Conservation (phyloP, 2,329 filamentous ascomycete species). For the Trichoderma harzianum region DNA sequence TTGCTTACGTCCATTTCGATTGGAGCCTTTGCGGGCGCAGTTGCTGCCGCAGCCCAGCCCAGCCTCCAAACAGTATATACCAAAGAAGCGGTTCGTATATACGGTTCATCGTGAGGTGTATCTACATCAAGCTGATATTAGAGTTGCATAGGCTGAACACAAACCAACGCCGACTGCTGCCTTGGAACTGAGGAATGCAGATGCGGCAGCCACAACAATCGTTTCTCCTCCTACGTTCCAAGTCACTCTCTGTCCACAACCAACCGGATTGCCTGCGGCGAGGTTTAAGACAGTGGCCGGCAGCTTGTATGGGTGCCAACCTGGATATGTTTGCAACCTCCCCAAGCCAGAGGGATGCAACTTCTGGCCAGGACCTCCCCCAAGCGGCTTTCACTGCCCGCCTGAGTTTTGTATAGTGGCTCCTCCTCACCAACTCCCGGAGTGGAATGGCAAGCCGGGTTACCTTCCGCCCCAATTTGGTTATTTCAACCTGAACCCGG, state of each 20-base stretch:
- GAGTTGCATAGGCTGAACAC: neutral
- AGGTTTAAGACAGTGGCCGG: constrained; percentile 37
- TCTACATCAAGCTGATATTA: neutral
- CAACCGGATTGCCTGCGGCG: constrained; percentile 34
- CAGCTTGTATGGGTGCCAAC: constrained; percentile 51
- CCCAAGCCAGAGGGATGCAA: constrained; percentile 48
- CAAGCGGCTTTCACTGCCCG: constrained; percentile 45
- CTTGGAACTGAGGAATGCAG: neutral
- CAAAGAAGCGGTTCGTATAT: neutral
- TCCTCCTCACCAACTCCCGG: constrained; percentile 34
- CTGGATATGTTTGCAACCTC: constrained; percentile 52
- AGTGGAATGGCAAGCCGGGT: constrained; percentile 46
- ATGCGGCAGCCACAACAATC: constrained; percentile 19
- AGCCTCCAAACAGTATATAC: neutral
- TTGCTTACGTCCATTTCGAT: constrained; percentile 3
- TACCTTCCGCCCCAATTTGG: constrained; percentile 50
- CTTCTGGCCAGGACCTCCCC: constrained; percentile 48
- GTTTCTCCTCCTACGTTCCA: constrained; percentile 27
- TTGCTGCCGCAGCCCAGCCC: neutral
- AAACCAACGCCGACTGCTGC: neutral
- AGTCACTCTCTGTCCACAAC: constrained; percentile 43
- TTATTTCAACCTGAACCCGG: constrained; percentile 63
- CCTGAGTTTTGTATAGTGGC: constrained; percentile 43
- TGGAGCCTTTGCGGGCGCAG: constrained; percentile 10
- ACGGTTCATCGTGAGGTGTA: neutral